A percentile compares a stretch with the other conserved stretches of the same genome.
These are phyloP conservation scores for Fagopyrum tataricum DNA, from an alignment of 148 eudicot genomes.

Conservation along the genomic window DNA sequence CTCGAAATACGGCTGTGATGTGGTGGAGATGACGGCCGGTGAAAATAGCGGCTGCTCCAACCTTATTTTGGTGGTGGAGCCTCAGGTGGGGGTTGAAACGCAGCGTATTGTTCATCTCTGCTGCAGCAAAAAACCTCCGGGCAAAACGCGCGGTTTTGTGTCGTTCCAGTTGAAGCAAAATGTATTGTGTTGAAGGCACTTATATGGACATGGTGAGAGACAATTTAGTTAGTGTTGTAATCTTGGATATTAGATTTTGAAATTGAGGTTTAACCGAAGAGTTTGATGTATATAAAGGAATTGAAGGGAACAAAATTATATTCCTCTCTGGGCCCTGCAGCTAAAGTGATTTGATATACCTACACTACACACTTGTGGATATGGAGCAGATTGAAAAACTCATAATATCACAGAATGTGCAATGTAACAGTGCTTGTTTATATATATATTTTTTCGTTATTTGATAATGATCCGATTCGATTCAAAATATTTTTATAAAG, in stretches of 20 bases:
- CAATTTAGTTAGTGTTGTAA: background rate
- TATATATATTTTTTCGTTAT: too few species aligned
- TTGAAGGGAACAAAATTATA: slow-evolving; percentile 4
- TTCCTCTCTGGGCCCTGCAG: background rate
- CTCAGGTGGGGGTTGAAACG: slow-evolving; percentile 7
- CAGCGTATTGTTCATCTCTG: slow-evolving; percentile 8
- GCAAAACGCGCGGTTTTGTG: background rate
- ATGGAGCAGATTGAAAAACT: too few species aligned
- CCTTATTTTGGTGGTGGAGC: background rate
- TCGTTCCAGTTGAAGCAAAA: background rate
- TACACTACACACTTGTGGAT: too few species aligned
- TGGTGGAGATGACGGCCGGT: slow-evolving; percentile 28
- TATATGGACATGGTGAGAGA: background rate
- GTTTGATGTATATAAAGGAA: background rate
- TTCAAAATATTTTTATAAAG: too few species aligned
- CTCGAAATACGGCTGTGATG: slow-evolving; percentile 48
- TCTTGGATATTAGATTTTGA: background rate
- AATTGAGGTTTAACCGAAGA: background rate
- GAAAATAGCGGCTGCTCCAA: background rate
- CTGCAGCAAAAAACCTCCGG: background rate
- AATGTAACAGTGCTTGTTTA: too few species aligned
- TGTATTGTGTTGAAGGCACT: background rate
- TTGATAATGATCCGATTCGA: too few species aligned
- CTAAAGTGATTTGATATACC: background rate
- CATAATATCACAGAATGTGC: too few species aligned